Evolutionary conservation across 2,329 filamentous ascomycete species (phyloP).

Genomic region (Podosphaera fusca): DNA sequence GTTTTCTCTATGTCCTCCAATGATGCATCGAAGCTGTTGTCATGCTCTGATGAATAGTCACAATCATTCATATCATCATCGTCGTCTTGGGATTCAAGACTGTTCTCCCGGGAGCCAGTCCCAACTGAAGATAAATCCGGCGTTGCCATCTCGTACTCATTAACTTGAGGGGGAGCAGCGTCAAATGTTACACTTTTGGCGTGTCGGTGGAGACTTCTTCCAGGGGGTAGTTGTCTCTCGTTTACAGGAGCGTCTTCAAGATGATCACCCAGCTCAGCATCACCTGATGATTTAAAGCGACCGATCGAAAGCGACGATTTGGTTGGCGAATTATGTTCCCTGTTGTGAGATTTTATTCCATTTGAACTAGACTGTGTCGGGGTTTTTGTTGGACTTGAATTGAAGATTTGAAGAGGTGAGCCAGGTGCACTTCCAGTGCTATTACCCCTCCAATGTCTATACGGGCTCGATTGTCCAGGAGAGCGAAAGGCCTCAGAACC

Average conservation of each 20-base stretch:
- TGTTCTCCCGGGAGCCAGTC: slow-evolving; percentile 75
- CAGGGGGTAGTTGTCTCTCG: slow-evolving; percentile 36
- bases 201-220: slow-evolving; percentile 53
- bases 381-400: slow-evolving; percentile 19
- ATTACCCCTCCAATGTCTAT: slow-evolving; percentile 28
- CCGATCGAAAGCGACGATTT: slow-evolving; percentile 67
- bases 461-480: slow-evolving; percentile 20
- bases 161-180: slow-evolving; percentile 74
- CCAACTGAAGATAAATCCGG: slow-evolving; percentile 85
- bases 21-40: slow-evolving; percentile 85
- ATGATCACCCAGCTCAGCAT: slow-evolving; percentile 45
- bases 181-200: slow-evolving; percentile 97
- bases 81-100: slow-evolving; percentile 67
- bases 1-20: slow-evolving; percentile 93
- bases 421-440: slow-evolving; percentile 37
- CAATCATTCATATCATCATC: slow-evolving; percentile 37
- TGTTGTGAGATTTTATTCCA: slow-evolving; percentile 30
- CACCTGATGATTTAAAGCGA: slow-evolving; percentile 36
- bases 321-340: slow-evolving; percentile 52
- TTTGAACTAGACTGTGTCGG: slow-evolving; percentile 7
- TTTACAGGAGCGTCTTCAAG: slow-evolving; percentile 39
- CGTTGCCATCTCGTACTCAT: slow-evolving; percentile 96
- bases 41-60: slow-evolving; percentile 33
- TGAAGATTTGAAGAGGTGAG: slow-evolving; percentile 20
- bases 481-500: slow-evolving; percentile 29